Evolutionary conservation across 2,329 filamentous ascomycete genomes (phyloP).

Genomic region (Periconia sp.): DNA sequence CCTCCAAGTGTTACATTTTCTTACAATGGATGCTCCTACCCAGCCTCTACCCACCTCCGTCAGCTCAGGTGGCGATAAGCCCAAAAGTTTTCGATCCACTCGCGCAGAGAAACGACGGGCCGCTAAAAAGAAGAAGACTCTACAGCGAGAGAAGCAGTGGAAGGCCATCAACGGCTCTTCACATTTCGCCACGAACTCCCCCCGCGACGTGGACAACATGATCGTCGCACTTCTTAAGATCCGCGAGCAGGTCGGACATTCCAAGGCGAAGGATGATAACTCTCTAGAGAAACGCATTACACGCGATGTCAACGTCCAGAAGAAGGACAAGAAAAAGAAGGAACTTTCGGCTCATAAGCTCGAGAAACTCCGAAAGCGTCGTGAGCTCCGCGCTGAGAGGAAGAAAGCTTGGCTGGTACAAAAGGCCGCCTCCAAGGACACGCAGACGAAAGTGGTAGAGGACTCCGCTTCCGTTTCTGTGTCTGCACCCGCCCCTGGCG

Average conservation of each 20-base stretch:
- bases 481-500: not conserved
- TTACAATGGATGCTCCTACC: no score
- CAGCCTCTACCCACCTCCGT: not conserved
- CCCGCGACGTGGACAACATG: slow-evolving; percentile 2
- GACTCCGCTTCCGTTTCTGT: not conserved
- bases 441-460: slow-evolving; percentile 1
- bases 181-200: not conserved
- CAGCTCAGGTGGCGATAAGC: not conserved
- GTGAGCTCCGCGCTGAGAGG: slow-evolving; percentile 5
- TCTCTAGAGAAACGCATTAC: slow-evolving; percentile 6
- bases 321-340: slow-evolving; percentile 9
- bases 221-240: slow-evolving; percentile 6
- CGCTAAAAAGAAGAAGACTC: slow-evolving; percentile 2
- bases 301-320: slow-evolving; percentile 2
- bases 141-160: not conserved
- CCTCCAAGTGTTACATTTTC: no score
- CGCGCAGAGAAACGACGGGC: not conserved
- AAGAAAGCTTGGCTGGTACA: slow-evolving; percentile 9
- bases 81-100: not conserved
- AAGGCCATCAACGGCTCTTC: not conserved
- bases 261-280: not conserved
- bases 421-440: slow-evolving; percentile 13
- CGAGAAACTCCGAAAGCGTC: slow-evolving; percentile 16
- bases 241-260: slow-evolving; percentile 1
- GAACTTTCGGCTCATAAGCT: slow-evolving; percentile 9